Conservation (phyloP, 148 eudicot species). For the Silene latifolia region DNA sequence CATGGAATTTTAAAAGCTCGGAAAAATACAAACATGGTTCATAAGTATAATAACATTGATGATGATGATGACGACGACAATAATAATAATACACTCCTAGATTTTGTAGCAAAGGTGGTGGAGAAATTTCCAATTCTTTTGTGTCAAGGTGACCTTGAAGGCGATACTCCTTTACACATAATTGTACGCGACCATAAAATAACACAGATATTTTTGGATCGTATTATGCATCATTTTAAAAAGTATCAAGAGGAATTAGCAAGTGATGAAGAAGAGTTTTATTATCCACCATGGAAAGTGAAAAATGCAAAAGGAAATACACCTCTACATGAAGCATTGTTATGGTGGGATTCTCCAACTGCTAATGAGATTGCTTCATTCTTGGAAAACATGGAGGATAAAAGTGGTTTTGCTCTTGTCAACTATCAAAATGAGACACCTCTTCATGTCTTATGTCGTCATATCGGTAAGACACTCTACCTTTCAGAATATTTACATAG, state of each 20-base stretch:
- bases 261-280: slow-evolving; percentile 5
- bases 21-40: too few species aligned
- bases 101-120: neutral
- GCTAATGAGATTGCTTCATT: neutral
- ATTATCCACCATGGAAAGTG: slow-evolving; percentile 22
- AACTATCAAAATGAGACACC: slow-evolving; percentile 18
- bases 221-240: neutral
- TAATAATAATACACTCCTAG: neutral
- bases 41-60: neutral
- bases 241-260: neutral
- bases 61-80: neutral
- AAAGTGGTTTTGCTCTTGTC: neutral
- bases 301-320: slow-evolving; percentile 23
- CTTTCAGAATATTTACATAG: too few species aligned
- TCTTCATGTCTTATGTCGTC: slow-evolving; percentile 16
- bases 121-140: slow-evolving; percentile 9
- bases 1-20: slow-evolving; percentile 3
- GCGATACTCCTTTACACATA: slow-evolving; percentile 20
- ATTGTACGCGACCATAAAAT: neutral
- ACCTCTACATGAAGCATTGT: slow-evolving; percentile 14
- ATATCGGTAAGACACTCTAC: too few species aligned
- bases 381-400: neutral
- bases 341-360: neutral
- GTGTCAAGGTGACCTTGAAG: slow-evolving; percentile 1
- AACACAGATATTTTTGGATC: neutral